A percentile compares a stretch with the other conserved stretches of the same genome.
Conservation (phyloP, 2,329 filamentous ascomycete genomes). For the Moelleriella libera region DNA sequence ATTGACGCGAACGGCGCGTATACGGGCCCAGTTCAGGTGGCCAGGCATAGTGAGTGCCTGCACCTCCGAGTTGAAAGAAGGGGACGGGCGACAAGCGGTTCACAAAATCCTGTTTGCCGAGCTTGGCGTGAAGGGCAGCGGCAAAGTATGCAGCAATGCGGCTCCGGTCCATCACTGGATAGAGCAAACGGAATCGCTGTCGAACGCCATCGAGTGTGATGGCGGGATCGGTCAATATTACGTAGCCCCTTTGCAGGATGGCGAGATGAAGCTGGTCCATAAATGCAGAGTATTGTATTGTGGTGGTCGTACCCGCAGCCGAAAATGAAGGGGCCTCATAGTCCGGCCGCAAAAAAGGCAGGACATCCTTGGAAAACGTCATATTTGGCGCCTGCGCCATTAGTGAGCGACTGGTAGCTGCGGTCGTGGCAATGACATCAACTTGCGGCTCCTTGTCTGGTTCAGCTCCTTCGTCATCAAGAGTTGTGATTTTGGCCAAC, state of each 20-base stretch:
- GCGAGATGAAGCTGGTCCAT: conserved; percentile 6
- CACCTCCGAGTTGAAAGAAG: conserved; percentile 49
- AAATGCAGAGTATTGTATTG: conserved; percentile 1
- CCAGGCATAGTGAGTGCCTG: conserved; percentile 31
- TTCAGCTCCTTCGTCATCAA: not conserved
- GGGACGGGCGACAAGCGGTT: conserved; percentile 18
- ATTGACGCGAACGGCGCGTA: not conserved
- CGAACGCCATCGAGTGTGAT: conserved; percentile 2
- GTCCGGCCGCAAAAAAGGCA: not conserved
- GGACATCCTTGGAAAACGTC: not conserved
- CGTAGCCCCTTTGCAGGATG: conserved; percentile 5
- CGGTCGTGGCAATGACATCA: too few relatives aligned
- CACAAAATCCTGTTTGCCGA: not conserved
- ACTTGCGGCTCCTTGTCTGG: not conserved
- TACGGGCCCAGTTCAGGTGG: not conserved
- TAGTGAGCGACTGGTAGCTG: too few relatives aligned
- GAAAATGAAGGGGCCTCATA: not conserved
- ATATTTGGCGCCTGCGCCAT: not conserved
- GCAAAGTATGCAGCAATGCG: conserved; percentile 6
- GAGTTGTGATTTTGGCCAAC: conserved; percentile 1
- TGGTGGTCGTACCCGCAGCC: not conserved
- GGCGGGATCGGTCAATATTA: conserved; percentile 4
- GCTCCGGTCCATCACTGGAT: conserved; percentile 4
- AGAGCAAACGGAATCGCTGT: conserved; percentile 5
- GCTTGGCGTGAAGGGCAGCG: conserved; percentile 4